Conservation (phyloP, 78 protist species). For the Dictyostelium citrinum region DNA sequence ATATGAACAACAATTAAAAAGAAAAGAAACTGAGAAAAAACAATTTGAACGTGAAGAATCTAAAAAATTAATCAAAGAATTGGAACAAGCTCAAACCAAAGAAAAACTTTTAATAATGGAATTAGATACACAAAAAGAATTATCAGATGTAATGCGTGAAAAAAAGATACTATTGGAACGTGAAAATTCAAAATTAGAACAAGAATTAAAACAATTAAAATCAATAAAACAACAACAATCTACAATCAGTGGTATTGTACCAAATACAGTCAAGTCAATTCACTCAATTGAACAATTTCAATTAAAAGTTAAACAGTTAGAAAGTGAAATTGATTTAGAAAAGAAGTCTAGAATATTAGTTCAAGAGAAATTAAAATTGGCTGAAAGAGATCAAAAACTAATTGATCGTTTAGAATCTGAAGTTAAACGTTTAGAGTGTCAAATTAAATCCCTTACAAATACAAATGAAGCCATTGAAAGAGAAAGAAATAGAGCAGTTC, state of each 20-base stretch:
- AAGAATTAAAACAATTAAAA: background rate
- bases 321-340: constrained; percentile 26
- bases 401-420: constrained; percentile 15
- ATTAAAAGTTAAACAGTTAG: constrained; percentile 1
- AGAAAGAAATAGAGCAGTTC: background rate
- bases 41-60: constrained; percentile 38
- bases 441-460: background rate
- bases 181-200: background rate
- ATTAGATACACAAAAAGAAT: constrained; percentile 39
- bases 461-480: background rate
- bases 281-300: background rate
- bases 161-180: background rate
- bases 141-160: constrained; percentile 2
- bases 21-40: constrained; percentile 20
- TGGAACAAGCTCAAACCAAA: constrained; percentile 6
- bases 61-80: constrained; percentile 1
- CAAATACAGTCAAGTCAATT: background rate
- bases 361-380: background rate
- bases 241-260: background rate
- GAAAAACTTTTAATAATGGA: constrained; percentile 9
- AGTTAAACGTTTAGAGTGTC: constrained; percentile 1
- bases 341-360: constrained; percentile 10
- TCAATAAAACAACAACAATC: background rate
- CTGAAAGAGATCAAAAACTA: constrained; percentile 16
- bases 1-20: constrained; percentile 35